Conservation (phyloP, 805 yeast genomes). For the Barnettozyma wickerhamii region DNA sequence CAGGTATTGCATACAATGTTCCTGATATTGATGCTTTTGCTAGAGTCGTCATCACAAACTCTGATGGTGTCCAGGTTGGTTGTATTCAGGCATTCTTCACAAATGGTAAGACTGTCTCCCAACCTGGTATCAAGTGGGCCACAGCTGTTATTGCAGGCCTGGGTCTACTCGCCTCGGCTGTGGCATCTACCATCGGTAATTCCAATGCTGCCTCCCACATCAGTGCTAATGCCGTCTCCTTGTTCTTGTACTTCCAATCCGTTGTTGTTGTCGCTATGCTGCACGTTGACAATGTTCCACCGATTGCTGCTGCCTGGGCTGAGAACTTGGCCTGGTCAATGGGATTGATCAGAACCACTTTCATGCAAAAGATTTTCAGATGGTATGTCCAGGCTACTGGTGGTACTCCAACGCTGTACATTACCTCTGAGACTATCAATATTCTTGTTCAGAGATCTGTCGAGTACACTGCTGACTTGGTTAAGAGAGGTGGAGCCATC, state of each 20-base stretch:
- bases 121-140: constrained; percentile 93
- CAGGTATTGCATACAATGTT: constrained; percentile 82
- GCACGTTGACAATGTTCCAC: constrained; percentile 91
- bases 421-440: constrained; percentile 56
- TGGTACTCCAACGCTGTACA: constrained; percentile 70
- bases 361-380: constrained; percentile 78
- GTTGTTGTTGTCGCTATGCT: constrained; percentile 91
- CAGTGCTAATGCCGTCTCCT: constrained; percentile 91
- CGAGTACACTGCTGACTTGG: constrained; percentile 20
- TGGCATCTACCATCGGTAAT: constrained; percentile 83
- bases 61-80: constrained; percentile 63
- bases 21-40: constrained; percentile 89
- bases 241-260: constrained; percentile 91
- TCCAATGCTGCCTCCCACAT: constrained; percentile 93
- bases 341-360: constrained; percentile 74
- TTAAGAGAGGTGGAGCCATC: constrained; percentile 25
- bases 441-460: constrained; percentile 72
- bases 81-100: constrained; percentile 86
- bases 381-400: constrained; percentile 98
- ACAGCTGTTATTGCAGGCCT: constrained; percentile 87
- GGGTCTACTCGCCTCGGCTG: constrained; percentile 84
- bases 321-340: constrained; percentile 96
- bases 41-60: constrained; percentile 65
- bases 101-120: constrained; percentile 94
- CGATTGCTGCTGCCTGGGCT: constrained; percentile 97